Evolutionary conservation across 2,329 filamentous ascomycete genomes (phyloP).

Genomic region (Cladosporium sp.): DNA sequence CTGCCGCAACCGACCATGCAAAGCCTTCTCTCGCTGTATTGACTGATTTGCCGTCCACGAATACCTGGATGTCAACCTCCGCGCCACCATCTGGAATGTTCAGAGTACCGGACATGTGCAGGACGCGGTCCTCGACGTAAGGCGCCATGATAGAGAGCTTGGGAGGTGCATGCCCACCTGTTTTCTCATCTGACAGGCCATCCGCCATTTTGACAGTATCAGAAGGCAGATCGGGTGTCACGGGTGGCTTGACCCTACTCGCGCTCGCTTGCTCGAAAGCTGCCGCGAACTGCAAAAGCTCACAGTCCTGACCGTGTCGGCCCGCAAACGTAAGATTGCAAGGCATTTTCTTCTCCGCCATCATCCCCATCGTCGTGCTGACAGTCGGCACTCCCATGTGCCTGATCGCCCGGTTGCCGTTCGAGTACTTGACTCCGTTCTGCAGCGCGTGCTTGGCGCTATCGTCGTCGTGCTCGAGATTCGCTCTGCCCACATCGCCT

Average conservation of each 20-base stretch:
- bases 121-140: slow-evolving; percentile 10
- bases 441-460: slow-evolving; percentile 37
- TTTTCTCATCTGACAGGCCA: not conserved
- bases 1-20: slow-evolving; percentile 16
- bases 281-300: slow-evolving; percentile 27
- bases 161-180: not conserved
- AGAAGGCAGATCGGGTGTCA: slow-evolving; percentile 22
- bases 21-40: not conserved
- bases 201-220: slow-evolving; percentile 17
- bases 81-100: not conserved
- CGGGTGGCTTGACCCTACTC: slow-evolving; percentile 21
- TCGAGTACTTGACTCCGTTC: slow-evolving; percentile 52
- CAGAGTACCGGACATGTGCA: slow-evolving; percentile 9
- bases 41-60: slow-evolving; percentile 12
- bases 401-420: slow-evolving; percentile 51
- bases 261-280: slow-evolving; percentile 25
- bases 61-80: slow-evolving; percentile 9
- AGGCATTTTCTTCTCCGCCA: slow-evolving; percentile 47
- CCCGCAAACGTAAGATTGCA: slow-evolving; percentile 52
- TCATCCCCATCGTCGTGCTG: slow-evolving; percentile 51
- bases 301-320: slow-evolving; percentile 44
- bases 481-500: slow-evolving; percentile 48
- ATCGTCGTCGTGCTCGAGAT: slow-evolving; percentile 41
- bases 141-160: slow-evolving; percentile 5
- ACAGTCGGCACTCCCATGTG: slow-evolving; percentile 54